A percentile compares a stretch with the other conserved stretches of the same genome.
Conservation (phyloP, 2,329 filamentous ascomycete species). For the Parafenestella ontariensis region DNA sequence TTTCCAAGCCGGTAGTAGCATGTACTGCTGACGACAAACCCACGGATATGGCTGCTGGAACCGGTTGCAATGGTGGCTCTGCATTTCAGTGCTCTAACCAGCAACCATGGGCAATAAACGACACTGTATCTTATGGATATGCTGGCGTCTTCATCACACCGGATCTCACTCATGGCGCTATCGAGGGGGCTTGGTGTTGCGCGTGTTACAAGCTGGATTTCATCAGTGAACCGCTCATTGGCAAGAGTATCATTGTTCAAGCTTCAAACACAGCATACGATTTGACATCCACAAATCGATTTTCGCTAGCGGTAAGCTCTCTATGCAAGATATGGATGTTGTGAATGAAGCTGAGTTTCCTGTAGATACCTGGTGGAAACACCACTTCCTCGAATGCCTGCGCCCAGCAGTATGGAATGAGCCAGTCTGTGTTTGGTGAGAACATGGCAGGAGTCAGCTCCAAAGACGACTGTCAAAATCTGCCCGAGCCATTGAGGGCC, state of each 20-base stretch:
- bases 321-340: neutral
- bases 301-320: conserved; percentile 44
- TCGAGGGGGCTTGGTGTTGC: conserved; percentile 70
- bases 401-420: conserved; percentile 41
- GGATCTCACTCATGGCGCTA: conserved; percentile 48
- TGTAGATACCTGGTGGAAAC: conserved; percentile 47
- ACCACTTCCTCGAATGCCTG: conserved; percentile 44
- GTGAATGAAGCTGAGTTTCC: conserved; percentile 15
- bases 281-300: conserved; percentile 41
- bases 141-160: conserved; percentile 64
- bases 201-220: conserved; percentile 69
- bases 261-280: conserved; percentile 66
- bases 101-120: conserved; percentile 67
- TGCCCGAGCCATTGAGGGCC: conserved; percentile 36
- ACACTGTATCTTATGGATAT: conserved; percentile 68
- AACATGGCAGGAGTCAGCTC: conserved; percentile 35
- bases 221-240: conserved; percentile 61
- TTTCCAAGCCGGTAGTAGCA: conserved; percentile 60
- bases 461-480: conserved; percentile 41
- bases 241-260: conserved; percentile 70
- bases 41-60: conserved; percentile 55
- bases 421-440: conserved; percentile 43
- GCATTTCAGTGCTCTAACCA: conserved; percentile 67
- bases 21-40: conserved; percentile 64
- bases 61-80: conserved; percentile 63